Base-by-base conservation (phyloP, 768 basidiomycete species). In the Phanerochaete sordida region DNA sequence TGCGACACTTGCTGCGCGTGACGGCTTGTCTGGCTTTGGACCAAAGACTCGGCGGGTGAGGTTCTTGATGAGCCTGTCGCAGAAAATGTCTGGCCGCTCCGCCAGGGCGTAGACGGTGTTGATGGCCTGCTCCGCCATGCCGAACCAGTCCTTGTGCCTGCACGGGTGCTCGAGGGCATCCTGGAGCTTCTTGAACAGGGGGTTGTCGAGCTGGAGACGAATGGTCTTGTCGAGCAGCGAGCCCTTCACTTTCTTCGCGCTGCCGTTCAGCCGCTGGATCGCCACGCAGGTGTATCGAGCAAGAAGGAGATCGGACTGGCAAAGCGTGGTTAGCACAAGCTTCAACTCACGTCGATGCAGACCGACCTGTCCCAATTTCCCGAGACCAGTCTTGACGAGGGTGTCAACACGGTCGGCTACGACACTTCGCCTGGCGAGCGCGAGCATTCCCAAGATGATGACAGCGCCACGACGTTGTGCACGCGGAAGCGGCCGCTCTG, bases 381-480 rank as follows among this genome's bases (percentile, higher is more conserved):
- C 96, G 2, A 99, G 73, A 12, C 97, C 96, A 35, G 96, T 84
- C 73, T 84, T 90, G 37, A 98, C 80, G 68, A 99, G 81, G 8
- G 83, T 77, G 31, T 98, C 96, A 1, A 95, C 86, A 49, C 86
- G 84, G 64, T 98, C 93, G 0, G 81, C 81, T 7, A 98, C 88
- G 39, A 91, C 83, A 58, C 85, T 85, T 16, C 83, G 76, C 68
- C 84, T 90, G 0, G 96, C 93, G 6, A 95, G 73, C 2, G 95
- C 96, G 26, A 98, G 77, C 96, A 99, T 98, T 43, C 96, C 93
- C n/a, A 99, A 80, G 54, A 98, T 88, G 68, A 95, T 94, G 65
- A 98, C 94, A 0, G 96, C 92, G 0, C 95, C 97, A 45, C 93
- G 84, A n/a, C 96, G 82, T 71, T 98, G 97, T 37, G 81, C 80